A percentile compares a stretch with the other conserved stretches of the same genome.
phyloP scores from a whole-genome alignment of 805 yeast species.

The Monosporozyma solicola region DNA sequence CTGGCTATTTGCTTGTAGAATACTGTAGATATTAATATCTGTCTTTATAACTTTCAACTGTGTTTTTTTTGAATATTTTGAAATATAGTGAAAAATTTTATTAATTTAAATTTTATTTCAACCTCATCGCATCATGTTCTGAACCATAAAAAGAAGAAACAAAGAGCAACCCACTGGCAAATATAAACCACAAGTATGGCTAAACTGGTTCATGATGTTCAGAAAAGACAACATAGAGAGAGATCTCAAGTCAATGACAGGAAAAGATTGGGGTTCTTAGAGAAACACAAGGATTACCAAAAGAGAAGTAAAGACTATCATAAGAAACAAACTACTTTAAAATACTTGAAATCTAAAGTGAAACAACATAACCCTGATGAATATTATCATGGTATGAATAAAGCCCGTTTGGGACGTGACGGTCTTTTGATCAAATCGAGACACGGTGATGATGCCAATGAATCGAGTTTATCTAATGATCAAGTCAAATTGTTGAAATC shows the following conservation, averaged over 20 bases:
- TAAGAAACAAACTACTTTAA: constrained; percentile 49
- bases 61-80: background rate
- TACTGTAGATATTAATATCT: background rate
- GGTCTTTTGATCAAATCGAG: constrained; percentile 66
- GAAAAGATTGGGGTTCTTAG: constrained; percentile 71
- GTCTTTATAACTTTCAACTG: background rate
- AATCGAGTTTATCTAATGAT: constrained; percentile 45
- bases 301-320: constrained; percentile 63
- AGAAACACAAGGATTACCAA: constrained; percentile 81
- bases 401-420: constrained; percentile 51
- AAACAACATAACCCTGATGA: constrained; percentile 83
- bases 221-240: constrained; percentile 93
- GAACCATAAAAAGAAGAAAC: too few species aligned
- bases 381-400: constrained; percentile 89
- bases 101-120: background rate
- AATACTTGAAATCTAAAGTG: constrained; percentile 65
- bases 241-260: constrained; percentile 79
- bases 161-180: background rate
- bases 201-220: constrained; percentile 77
- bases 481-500: constrained; percentile 80
- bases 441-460: constrained; percentile 36
- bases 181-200: constrained; percentile 41
- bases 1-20: background rate
- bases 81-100: background rate
- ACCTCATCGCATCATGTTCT: background rate